A percentile compares a stretch with the other conserved stretches of the same genome.
Evolutionary conservation across 805 yeast species (phyloP).

Genomic region (Starmerella gropengiesseri): DNA sequence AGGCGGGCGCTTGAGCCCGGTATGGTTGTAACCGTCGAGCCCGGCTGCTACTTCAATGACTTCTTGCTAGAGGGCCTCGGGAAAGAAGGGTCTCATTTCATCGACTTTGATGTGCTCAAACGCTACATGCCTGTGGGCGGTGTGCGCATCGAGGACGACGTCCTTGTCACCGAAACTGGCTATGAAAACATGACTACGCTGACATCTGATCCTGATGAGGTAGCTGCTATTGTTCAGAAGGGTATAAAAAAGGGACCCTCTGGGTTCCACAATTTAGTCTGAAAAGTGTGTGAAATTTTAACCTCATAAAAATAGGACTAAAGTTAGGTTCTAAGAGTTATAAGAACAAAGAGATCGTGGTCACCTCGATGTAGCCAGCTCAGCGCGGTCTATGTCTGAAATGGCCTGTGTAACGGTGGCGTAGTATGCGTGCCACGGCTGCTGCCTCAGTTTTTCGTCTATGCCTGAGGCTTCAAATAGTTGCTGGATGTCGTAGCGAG

Average conservation of each 20-base stretch:
- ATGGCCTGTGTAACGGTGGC: slow-evolving; percentile 47
- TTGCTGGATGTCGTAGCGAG: slow-evolving; percentile 37
- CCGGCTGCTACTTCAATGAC: slow-evolving; percentile 86
- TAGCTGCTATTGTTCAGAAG: slow-evolving; percentile 58
- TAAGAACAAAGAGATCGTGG: too few relatives aligned
- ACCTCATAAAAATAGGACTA: background rate
- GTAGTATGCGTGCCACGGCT: slow-evolving; percentile 31
- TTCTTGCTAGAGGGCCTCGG: slow-evolving; percentile 45
- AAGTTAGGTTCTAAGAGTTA: slow-evolving; percentile 10
- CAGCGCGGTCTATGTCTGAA: slow-evolving; percentile 10
- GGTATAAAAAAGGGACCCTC: slow-evolving; percentile 40
- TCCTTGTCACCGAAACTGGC: slow-evolving; percentile 66
- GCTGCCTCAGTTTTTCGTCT: slow-evolving; percentile 28
- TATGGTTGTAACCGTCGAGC: slow-evolving; percentile 91
- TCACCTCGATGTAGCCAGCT: background rate
- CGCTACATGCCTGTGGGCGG: slow-evolving; percentile 90
- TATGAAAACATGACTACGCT: slow-evolving; percentile 71
- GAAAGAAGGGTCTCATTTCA: slow-evolving; percentile 38
- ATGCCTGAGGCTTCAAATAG: slow-evolving; percentile 50
- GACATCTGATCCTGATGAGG: slow-evolving; percentile 77
- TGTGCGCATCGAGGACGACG: slow-evolving; percentile 90
- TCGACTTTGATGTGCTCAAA: slow-evolving; percentile 55
- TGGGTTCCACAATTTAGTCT: slow-evolving; percentile 15
- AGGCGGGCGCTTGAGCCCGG: slow-evolving; percentile 60
- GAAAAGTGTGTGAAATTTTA: background rate